Evolutionary conservation across 192 early-diverging fungal genomes (phyloP).

Genomic region (Rhizoclosmatium sp.): DNA sequence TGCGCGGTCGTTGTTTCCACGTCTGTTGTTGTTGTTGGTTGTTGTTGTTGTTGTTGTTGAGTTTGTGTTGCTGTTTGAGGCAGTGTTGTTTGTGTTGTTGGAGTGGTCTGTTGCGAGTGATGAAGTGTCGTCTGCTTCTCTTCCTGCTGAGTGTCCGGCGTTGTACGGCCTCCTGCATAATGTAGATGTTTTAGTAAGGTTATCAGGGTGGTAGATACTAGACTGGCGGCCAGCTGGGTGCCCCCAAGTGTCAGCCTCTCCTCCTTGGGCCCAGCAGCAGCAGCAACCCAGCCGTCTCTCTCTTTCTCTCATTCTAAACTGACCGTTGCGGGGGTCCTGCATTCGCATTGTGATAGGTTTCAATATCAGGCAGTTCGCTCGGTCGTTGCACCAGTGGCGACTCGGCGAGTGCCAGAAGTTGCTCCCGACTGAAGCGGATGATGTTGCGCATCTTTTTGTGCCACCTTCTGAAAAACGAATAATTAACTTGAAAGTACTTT

Average conservation of each 20-base stretch:
- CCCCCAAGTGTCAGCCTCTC: neutral
- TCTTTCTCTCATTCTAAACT: neutral
- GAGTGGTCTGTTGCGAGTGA: neutral
- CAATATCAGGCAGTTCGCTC: slow-evolving; percentile 14
- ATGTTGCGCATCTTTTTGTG: neutral
- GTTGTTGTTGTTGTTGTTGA: neutral
- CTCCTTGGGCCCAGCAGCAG: neutral
- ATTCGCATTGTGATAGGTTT: slow-evolving; percentile 20
- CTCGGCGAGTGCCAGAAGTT: slow-evolving; percentile 1
- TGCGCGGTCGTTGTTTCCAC: neutral
- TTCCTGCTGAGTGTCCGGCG: neutral
- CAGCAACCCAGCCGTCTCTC: no score
- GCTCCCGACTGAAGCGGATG: slow-evolving; percentile 15
- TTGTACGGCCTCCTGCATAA: slow-evolving; percentile 3
- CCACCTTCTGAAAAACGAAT: no score
- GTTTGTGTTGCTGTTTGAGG: neutral
- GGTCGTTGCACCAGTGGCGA: slow-evolving; percentile 4
- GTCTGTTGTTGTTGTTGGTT: neutral
- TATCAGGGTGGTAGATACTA: neutral
- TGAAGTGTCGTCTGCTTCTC: no score
- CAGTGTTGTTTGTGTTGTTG: neutral
- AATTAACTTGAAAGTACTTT: no score
- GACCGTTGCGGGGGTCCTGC: neutral
- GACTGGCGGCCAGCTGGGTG: neutral
- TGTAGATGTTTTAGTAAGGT: neutral